Conservation (phyloP, 2,329 filamentous ascomycete genomes). For the Camillea tinctor region DNA sequence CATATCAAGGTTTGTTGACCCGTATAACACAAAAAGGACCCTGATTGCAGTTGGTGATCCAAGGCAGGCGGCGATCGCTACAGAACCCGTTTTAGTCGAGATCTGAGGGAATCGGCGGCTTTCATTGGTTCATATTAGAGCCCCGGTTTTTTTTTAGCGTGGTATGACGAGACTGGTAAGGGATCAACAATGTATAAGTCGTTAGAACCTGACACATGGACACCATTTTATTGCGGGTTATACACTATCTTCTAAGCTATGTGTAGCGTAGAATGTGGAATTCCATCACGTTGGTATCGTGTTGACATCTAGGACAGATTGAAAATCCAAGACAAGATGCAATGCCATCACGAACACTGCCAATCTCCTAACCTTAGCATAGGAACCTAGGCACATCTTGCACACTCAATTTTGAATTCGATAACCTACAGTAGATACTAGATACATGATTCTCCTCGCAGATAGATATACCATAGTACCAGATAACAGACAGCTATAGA, state of each 20-base stretch:
- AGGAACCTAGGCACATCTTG: not conserved
- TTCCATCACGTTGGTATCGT: no score
- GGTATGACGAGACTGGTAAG: not conserved
- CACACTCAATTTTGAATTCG: not conserved
- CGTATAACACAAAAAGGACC: not conserved
- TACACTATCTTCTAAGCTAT: no score
- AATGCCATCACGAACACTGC: not conserved
- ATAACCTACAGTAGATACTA: no score
- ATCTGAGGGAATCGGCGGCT: slow-evolving; percentile 15
- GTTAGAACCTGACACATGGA: not conserved
- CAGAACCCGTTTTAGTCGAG: slow-evolving; percentile 16
- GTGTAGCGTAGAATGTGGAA: no score
- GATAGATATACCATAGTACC: no score
- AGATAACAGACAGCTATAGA: not conserved
- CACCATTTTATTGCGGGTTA: not conserved
- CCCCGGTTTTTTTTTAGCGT: not conserved
- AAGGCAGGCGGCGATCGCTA: slow-evolving; percentile 15
- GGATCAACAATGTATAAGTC: not conserved
- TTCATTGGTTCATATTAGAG: slow-evolving; percentile 5
- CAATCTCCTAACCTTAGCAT: not conserved
- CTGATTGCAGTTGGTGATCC: not conserved
- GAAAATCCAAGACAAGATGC: no score
- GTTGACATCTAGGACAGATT: no score
- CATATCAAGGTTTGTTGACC: not conserved
- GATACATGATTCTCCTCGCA: not conserved